Evolutionary conservation across 2,329 filamentous ascomycete species (phyloP).

Genomic region (Thelonectria blattea): DNA sequence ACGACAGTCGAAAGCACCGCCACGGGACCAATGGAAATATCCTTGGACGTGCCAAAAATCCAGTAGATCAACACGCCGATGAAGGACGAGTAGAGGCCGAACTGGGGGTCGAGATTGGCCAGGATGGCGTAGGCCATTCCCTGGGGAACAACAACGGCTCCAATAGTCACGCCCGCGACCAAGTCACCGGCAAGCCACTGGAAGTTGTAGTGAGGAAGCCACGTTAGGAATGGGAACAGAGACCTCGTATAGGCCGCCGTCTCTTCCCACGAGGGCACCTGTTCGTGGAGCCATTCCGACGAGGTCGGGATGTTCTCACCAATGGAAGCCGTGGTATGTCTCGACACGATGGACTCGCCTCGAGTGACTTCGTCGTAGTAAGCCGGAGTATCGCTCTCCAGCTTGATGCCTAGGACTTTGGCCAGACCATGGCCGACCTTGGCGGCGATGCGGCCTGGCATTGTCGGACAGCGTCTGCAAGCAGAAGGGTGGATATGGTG

Average conservation of each 20-base stretch:
- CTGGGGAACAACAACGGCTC: constrained; percentile 85
- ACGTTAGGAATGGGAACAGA: constrained; percentile 87
- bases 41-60: constrained; percentile 98
- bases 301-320: constrained; percentile 82
- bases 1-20: constrained; percentile 94
- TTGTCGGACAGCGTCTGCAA: constrained; percentile 2
- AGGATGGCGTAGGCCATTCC: constrained; percentile 94
- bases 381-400: constrained; percentile 61
- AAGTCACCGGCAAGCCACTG: constrained; percentile 91
- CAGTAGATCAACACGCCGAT: constrained; percentile 95
- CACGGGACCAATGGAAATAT: constrained; percentile 96
- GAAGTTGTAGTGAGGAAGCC: constrained; percentile 87
- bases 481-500: not conserved
- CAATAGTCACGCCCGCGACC: constrained; percentile 72
- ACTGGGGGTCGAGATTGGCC: constrained; percentile 80
- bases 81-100: constrained; percentile 85
- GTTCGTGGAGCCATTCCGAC: constrained; percentile 71
- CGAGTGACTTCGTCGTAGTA: constrained; percentile 67
- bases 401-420: constrained; percentile 81
- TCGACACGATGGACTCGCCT: constrained; percentile 81
- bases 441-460: constrained; percentile 41
- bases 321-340: constrained; percentile 76
- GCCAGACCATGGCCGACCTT: constrained; percentile 76
- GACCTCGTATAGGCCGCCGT: constrained; percentile 67
- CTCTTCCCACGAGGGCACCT: constrained; percentile 64